Conservation (phyloP, 169 alveolate genomes). For the Plasmodium billcollinsi region DNA sequence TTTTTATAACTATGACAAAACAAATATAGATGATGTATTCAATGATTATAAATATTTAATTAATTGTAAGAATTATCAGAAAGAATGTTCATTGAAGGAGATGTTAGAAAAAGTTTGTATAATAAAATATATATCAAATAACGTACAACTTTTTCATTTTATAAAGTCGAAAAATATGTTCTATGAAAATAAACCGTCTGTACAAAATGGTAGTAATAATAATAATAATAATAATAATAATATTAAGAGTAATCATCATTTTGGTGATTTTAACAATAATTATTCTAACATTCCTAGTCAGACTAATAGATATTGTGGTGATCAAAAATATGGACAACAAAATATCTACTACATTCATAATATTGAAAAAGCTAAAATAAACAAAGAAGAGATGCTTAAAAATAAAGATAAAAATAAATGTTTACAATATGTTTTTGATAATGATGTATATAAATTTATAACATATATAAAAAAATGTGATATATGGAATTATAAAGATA, state of each 20-base stretch:
- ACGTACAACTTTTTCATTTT: conserved; percentile 19
- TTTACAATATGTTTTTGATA: conserved; percentile 5
- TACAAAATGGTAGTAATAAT: neutral
- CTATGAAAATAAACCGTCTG: neutral
- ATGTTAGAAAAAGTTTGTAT: conserved; percentile 25
- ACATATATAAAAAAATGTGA: conserved; percentile 42
- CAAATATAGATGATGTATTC: neutral
- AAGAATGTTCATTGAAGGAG: conserved; percentile 21
- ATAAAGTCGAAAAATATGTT: neutral
- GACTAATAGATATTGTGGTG: no score
- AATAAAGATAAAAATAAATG: conserved; percentile 11
- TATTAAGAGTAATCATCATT: neutral
- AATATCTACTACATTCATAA: conserved; percentile 64
- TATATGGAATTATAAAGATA: conserved; percentile 63
- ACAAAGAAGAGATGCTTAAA: conserved; percentile 43
- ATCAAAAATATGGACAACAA: neutral
- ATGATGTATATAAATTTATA: conserved; percentile 44
- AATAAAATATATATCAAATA: conserved; percentile 17
- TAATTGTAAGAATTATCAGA: conserved; percentile 6
- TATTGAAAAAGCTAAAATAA: conserved; percentile 31
- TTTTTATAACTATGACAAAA: conserved; percentile 14
- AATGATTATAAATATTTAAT: conserved; percentile 30
- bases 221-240: neutral
- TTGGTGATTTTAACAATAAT: no score
- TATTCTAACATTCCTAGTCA: no score